These are phyloP conservation scores for Amborella trichopoda DNA, from an alignment of 164 flowering plant genomes.

Conservation along the genomic window DNA sequence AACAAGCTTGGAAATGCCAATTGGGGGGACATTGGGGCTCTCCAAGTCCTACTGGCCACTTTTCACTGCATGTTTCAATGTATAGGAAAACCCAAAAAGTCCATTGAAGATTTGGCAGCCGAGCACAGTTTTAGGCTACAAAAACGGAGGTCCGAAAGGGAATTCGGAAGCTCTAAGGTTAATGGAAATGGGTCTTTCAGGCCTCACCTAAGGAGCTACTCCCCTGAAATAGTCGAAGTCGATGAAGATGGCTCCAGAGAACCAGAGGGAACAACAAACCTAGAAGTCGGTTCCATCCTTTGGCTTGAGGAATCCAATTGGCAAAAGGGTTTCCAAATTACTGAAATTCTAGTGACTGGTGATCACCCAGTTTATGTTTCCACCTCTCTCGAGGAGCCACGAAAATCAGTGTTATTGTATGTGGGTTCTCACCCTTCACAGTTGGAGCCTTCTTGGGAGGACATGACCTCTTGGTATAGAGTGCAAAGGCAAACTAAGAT, in stretches of 20 bases:
- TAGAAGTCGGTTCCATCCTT: conserved; percentile 61
- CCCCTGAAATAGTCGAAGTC: conserved; percentile 80
- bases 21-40: conserved; percentile 83
- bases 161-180: conserved; percentile 26
- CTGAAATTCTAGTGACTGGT: conserved; percentile 32
- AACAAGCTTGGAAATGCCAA: conserved; percentile 95
- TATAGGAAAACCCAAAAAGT: conserved; percentile 56
- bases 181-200: conserved; percentile 38
- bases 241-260: conserved; percentile 32
- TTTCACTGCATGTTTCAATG: conserved; percentile 57
- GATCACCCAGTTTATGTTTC: conserved; percentile 45
- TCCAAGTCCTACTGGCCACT: conserved; percentile 68
- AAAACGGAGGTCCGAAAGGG: conserved; percentile 53
- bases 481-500: conserved; percentile 91
- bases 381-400: conserved; percentile 48
- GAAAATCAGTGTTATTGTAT: conserved; percentile 40
- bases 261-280: conserved; percentile 33
- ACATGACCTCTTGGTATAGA: conserved; percentile 87
- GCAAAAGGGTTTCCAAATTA: conserved; percentile 60
- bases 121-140: conserved; percentile 65
- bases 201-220: conserved; percentile 32
- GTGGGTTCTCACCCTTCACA: conserved; percentile 81
- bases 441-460: conserved; percentile 86
- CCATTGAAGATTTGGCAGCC: conserved; percentile 69
- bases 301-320: conserved; percentile 64